Evolutionary conservation across 352 stramenopile genomes (phyloP), one percentile per base, ranked within the genome.

Genomic region (Globisporangium acanthophoron): DNA sequence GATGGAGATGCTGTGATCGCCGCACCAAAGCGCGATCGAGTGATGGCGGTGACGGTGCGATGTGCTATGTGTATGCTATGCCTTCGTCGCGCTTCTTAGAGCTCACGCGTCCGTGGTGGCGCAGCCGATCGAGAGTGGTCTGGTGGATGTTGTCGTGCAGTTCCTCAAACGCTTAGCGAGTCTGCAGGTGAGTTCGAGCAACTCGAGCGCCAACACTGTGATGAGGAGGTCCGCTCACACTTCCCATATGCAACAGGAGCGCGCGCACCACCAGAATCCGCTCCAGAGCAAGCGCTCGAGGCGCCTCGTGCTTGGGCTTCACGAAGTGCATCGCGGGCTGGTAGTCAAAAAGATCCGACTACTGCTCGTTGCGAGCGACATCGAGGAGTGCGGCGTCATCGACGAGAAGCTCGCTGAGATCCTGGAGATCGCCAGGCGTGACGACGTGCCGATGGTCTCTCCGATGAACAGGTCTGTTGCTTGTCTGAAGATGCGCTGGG

Each of bases 291-390:
- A 65, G 39, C 59, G 59, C 15, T 60, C 59, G 37, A 43, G 46
- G 24, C 59, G 59, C 1, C 47, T 65, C 46, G 59, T 65, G 18
- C 46, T 65, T 13, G 59, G 59, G 21, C 52, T 65, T 35, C 52
- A 56, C 49, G 59, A 65, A 45, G 53, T 65, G 46, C 53, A 27
- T 12, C 59, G 59, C 1, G 46, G 53, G 3, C 15, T 65, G 13
- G 15, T 47, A 3, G 24, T 40, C n/a, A 49, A 43, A 3, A 65
- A 65, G 41, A 55, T 61, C 41, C 39, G 20, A 3, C 33, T 65
- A n/a, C 31, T 65, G 35, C 18, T 65, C 15, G 40, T 61, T 7
- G 53, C 45, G 13, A 65, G 39, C 2, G 59, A 61, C 33, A 39
- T 65, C 3, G 53, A 65, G 11, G 27, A 44, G 13, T 61, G 59